These are phyloP conservation scores for Kazachstania kunashirensis DNA, from an alignment of 805 yeast species.

Conservation along the genomic window DNA sequence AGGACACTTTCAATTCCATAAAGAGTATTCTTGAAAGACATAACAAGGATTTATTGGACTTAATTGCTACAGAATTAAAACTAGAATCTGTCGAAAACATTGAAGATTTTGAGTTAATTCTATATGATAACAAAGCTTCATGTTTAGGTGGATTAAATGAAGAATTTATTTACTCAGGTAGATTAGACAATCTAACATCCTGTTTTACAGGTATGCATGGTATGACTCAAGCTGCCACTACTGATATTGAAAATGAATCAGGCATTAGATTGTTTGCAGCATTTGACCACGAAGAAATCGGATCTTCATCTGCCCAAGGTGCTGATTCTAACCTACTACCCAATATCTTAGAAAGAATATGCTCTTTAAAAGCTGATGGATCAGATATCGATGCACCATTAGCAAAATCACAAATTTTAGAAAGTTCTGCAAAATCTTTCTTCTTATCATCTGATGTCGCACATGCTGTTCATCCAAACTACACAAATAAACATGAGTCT, in stretches of 20 bases:
- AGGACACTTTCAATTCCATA: conserved; percentile 54
- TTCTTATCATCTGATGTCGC: conserved; percentile 92
- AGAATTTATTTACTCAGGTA: conserved; percentile 85
- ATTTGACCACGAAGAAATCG: conserved; percentile 95
- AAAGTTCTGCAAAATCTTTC: conserved; percentile 68
- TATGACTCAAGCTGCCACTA: conserved; percentile 43
- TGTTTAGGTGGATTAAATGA: conserved; percentile 80
- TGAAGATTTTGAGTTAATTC: conserved; percentile 81
- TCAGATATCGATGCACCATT: conserved; percentile 23
- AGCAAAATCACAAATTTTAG: conserved; percentile 35
- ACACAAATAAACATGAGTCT: conserved; percentile 62
- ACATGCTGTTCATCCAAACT: conserved; percentile 94
- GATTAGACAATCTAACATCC: conserved; percentile 84
- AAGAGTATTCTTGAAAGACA: conserved; percentile 65
- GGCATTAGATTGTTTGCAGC: conserved; percentile 69
- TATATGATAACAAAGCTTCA: conserved; percentile 78
- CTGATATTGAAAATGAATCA: conserved; percentile 35
- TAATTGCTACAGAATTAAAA: conserved; percentile 56
- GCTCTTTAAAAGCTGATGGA: conserved; percentile 37
- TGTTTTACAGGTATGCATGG: conserved; percentile 75
- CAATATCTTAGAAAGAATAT: conserved; percentile 60
- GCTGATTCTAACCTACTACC: conserved; percentile 90
- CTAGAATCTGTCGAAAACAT: conserved; percentile 44
- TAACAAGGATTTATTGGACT: conserved; percentile 54
- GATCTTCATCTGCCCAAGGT: conserved; percentile 91